A percentile compares a stretch with the other conserved stretches of the same genome.
These are phyloP conservation scores for Kalaharituber pfeilii DNA, from an alignment of 2,329 filamentous ascomycete genomes.

Conservation along the genomic window DNA sequence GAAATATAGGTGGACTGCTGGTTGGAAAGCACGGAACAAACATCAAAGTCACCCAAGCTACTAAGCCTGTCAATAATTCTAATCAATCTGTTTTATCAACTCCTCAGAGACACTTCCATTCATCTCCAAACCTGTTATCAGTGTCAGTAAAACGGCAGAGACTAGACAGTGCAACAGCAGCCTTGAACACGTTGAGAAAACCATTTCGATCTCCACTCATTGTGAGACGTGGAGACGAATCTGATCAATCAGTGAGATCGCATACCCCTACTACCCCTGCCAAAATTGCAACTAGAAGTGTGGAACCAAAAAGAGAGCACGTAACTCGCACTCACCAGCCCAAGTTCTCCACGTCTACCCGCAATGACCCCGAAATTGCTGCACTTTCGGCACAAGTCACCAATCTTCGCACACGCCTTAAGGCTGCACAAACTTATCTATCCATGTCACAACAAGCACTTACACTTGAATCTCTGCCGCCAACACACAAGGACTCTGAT, in stretches of 20 bases:
- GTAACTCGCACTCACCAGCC: not conserved
- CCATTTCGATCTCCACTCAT: constrained; percentile 17
- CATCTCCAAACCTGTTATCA: not conserved
- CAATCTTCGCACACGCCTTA: constrained; percentile 7
- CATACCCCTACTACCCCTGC: constrained; percentile 2
- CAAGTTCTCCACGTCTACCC: not conserved
- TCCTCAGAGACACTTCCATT: not conserved
- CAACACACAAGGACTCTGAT: constrained; percentile 11
- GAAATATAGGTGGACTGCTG: no score
- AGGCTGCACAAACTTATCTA: constrained; percentile 14
- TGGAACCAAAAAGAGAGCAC: not conserved
- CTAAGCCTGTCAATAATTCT: no score
- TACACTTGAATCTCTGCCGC: constrained; percentile 15
- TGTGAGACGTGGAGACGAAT: not conserved
- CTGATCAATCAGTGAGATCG: not conserved
- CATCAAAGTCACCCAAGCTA: no score
- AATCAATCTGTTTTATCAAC: no score
- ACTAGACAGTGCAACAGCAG: not conserved
- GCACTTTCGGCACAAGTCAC: constrained; percentile 11
- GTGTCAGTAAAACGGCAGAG: not conserved
- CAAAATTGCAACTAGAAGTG: not conserved
- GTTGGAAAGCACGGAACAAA: no score
- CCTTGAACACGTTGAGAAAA: constrained; percentile 13
- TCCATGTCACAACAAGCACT: constrained; percentile 20
- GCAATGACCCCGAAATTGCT: constrained; percentile 10